Evolutionary conservation across 192 early-diverging fungal species (phyloP).

Genomic region (Backusella morwellensis): DNA sequence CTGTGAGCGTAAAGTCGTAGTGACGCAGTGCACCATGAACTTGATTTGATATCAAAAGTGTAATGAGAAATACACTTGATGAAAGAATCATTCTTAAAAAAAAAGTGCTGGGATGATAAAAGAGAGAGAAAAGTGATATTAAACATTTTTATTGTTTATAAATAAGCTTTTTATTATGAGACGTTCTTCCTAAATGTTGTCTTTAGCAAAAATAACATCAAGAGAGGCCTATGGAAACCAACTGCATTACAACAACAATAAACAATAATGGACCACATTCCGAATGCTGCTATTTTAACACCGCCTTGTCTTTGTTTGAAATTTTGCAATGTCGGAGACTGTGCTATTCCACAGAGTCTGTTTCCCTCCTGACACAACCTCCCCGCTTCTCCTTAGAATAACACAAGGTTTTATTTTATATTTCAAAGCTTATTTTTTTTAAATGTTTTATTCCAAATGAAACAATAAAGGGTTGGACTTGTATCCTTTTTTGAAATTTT

Average conservation of each 20-base stretch:
- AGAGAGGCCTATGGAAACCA: neutral
- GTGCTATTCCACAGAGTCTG: neutral
- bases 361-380: neutral
- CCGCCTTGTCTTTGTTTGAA: neutral
- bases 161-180: neutral
- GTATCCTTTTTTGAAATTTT: neutral
- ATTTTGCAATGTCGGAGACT: neutral
- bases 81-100: neutral
- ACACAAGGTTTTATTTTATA: slow-evolving; percentile 6
- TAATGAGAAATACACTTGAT: neutral
- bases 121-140: neutral
- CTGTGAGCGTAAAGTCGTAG: neutral
- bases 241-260: neutral
- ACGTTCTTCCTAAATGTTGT: neutral
- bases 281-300: neutral
- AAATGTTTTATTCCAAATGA: neutral
- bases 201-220: neutral
- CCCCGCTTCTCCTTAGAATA: neutral
- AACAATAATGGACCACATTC: neutral
- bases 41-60: neutral
- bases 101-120: neutral
- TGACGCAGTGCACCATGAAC: neutral
- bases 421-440: slow-evolving; percentile 1
- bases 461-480: neutral
- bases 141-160: neutral